Conservation (phyloP, 441 rosid genomes). For the Gossypium davidsonii region DNA sequence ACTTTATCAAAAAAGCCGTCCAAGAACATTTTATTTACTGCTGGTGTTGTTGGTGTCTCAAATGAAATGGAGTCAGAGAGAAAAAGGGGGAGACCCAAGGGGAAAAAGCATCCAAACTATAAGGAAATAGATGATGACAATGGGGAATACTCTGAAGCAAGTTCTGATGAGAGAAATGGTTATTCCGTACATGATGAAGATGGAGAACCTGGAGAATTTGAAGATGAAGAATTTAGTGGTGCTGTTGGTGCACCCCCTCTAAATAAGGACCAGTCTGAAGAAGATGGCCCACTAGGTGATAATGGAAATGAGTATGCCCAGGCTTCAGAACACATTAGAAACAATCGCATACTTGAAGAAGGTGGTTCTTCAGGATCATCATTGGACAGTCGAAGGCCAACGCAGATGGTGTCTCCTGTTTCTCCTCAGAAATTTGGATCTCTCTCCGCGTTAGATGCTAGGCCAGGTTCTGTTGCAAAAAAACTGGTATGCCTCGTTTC, state of each 20-base stretch:
- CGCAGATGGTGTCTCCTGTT: conserved; percentile 71
- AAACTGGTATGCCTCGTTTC: conserved; percentile 54
- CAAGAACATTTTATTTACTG: conserved; percentile 51
- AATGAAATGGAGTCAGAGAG: conserved; percentile 60
- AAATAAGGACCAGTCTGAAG: conserved; percentile 75
- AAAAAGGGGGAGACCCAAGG: conserved; percentile 92
- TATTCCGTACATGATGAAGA: conserved; percentile 87
- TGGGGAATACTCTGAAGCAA: conserved; percentile 87
- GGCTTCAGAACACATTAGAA: conserved; percentile 46
- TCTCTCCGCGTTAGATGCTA: conserved; percentile 89
- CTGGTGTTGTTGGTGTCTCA: conserved; percentile 44
- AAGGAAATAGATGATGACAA: conserved; percentile 91
- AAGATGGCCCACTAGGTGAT: conserved; percentile 52
- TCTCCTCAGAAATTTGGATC: conserved; percentile 93
- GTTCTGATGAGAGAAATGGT: conserved; percentile 81
- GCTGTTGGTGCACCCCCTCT: conserved; percentile 51
- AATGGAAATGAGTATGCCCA: conserved; percentile 52
- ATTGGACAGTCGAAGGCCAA: conserved; percentile 57
- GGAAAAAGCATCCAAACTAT: conserved; percentile 80
- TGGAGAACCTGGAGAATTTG: conserved; percentile 74
- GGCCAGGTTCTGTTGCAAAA: conserved; percentile 79
- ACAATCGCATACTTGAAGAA: conserved; percentile 47
- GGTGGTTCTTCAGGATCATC: conserved; percentile 94
- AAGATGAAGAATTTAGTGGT: conserved; percentile 77
- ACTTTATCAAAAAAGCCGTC: conserved; percentile 87